phyloP scores from a whole-genome alignment of 1,284 basidiomycete species.

The Leccinum fallax region DNA sequence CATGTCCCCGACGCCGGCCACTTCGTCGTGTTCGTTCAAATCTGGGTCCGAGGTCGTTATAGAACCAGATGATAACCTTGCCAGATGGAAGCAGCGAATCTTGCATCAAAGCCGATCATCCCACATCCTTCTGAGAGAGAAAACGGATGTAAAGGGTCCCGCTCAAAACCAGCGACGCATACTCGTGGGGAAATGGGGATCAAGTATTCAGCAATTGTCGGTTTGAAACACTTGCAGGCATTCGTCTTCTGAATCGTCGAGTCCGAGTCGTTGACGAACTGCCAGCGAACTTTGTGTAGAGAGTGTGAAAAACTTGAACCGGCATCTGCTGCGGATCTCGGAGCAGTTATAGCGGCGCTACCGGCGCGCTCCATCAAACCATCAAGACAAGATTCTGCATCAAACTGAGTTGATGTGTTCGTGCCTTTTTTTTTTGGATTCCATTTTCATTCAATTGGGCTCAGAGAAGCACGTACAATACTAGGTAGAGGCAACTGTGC shows the following conservation, averaged over 20 bases:
- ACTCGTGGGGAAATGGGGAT: neutral
- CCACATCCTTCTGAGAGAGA: neutral
- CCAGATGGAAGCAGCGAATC: neutral
- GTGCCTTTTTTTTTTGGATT: too few species aligned
- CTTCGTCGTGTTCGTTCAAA: neutral
- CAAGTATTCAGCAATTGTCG: neutral
- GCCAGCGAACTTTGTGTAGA: too few species aligned
- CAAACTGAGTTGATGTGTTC: neutral
- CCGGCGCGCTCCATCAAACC: neutral
- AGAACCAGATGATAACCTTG: neutral
- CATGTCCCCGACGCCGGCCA: neutral
- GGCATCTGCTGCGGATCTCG: neutral
- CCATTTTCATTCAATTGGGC: too few species aligned
- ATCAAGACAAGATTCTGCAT: neutral
- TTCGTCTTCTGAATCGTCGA: neutral
- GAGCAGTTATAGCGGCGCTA: conserved; percentile 1
- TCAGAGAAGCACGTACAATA: too few species aligned
- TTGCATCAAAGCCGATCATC: neutral
- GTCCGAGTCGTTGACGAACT: neutral
- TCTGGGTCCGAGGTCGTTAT: neutral
- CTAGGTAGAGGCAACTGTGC: too few species aligned
- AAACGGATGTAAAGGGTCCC: neutral
- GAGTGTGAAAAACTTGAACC: neutral
- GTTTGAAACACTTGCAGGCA: neutral
- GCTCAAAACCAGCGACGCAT: neutral